A percentile compares a stretch with the other conserved stretches of the same genome.
These are phyloP conservation scores for Apium graveolens DNA, from an alignment of 129 eudicot genomes.

Conservation along the genomic window DNA sequence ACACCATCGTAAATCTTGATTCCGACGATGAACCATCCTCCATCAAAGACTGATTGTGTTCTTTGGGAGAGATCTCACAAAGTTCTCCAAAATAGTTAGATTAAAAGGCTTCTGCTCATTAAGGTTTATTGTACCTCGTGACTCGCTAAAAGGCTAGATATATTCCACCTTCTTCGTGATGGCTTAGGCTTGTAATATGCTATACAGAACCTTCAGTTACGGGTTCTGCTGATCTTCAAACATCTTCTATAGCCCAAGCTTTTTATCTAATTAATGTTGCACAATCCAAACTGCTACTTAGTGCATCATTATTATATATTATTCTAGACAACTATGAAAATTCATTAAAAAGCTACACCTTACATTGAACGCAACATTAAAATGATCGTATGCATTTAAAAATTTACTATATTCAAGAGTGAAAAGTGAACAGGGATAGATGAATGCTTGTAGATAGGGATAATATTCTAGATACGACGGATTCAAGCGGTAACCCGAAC, in stretches of 20 bases:
- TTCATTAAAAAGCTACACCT: background rate
- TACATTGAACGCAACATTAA: constrained; percentile 38
- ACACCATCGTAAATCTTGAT: no score
- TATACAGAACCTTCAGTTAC: constrained; percentile 51
- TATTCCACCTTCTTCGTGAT: constrained; percentile 31
- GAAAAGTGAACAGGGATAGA: no score
- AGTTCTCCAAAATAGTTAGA: constrained; percentile 45
- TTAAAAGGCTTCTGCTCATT: constrained; percentile 26
- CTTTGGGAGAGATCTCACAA: constrained; percentile 28
- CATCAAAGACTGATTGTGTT: constrained; percentile 29
- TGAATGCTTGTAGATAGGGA: no score
- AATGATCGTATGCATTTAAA: no score
- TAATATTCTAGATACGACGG: no score
- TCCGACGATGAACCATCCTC: no score
- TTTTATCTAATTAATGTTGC: constrained; percentile 20
- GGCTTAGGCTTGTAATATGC: constrained; percentile 55
- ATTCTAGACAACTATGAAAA: background rate
- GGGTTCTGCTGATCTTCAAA: constrained; percentile 30
- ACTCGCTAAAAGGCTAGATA: constrained; percentile 66
- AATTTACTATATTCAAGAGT: no score
- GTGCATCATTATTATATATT: background rate
- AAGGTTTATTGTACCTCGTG: constrained; percentile 42
- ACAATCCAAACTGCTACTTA: background rate
- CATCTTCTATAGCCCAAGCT: constrained; percentile 25
- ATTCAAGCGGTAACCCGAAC: no score